Conservation (phyloP, 1,284 basidiomycete genomes). For the Gomphus sp. region DNA sequence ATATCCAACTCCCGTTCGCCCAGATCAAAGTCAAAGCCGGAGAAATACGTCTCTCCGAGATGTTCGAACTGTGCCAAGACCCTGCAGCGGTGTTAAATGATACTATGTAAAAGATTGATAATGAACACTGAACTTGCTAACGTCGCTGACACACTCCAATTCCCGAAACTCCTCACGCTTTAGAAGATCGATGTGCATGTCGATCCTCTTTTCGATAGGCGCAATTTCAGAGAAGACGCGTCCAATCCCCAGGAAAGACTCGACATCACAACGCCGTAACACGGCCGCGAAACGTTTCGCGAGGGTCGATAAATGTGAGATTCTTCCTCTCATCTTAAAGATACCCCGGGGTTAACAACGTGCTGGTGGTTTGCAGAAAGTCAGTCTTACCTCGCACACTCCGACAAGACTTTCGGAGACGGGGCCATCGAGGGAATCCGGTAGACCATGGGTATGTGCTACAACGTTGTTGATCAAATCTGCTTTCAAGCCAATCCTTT, state of each 20-base stretch:
- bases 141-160: slow-evolving; percentile 83
- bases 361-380: not conserved
- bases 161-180: slow-evolving; percentile 87
- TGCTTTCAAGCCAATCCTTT: slow-evolving; percentile 74
- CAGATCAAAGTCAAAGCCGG: slow-evolving; percentile 72
- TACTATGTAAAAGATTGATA: not conserved
- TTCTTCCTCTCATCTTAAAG: slow-evolving; percentile 66
- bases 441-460: slow-evolving; percentile 73
- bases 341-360: not conserved
- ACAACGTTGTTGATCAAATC: slow-evolving; percentile 78
- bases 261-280: slow-evolving; percentile 68
- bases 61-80: slow-evolving; percentile 89
- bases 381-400: slow-evolving; percentile 69
- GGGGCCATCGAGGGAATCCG: slow-evolving; percentile 70
- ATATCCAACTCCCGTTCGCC: slow-evolving; percentile 85
- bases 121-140: slow-evolving; percentile 57
- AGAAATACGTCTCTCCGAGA: slow-evolving; percentile 78
- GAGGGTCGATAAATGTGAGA: slow-evolving; percentile 69
- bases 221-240: slow-evolving; percentile 78
- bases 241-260: slow-evolving; percentile 78
- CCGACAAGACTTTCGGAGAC: slow-evolving; percentile 80
- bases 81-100: slow-evolving; percentile 29
- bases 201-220: slow-evolving; percentile 84
- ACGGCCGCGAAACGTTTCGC: slow-evolving; percentile 84
- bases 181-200: slow-evolving; percentile 82